phyloP scores from a whole-genome alignment of 306 rosid species.

The Pyrus betulifolia region DNA sequence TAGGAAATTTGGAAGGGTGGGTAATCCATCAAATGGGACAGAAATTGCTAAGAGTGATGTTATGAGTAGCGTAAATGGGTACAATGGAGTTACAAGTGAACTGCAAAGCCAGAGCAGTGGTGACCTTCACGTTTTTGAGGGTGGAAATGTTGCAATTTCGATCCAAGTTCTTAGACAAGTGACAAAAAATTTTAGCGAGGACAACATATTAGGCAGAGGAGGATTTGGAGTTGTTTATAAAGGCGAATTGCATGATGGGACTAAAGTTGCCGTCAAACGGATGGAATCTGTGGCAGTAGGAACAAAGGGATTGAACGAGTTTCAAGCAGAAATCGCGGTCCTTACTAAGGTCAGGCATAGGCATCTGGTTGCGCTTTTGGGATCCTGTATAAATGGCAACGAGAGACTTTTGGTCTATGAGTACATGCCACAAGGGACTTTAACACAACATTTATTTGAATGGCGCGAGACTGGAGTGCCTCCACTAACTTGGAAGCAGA shows the following conservation, averaged over 20 bases:
- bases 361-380: conserved; percentile 83
- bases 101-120: conserved; percentile 72
- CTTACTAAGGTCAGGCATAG: conserved; percentile 82
- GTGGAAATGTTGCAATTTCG: conserved; percentile 65
- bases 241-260: conserved; percentile 80
- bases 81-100: conserved; percentile 56
- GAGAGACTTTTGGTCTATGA: conserved; percentile 88
- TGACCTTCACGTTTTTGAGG: conserved; percentile 55
- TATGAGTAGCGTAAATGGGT: conserved; percentile 46
- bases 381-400: conserved; percentile 73
- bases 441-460: conserved; percentile 73
- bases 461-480: conserved; percentile 45
- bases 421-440: conserved; percentile 83
- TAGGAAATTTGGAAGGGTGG: conserved; percentile 52
- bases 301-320: conserved; percentile 74
- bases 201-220: conserved; percentile 75
- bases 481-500: conserved; percentile 80
- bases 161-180: conserved; percentile 68
- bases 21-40: conserved; percentile 44
- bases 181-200: conserved; percentile 64
- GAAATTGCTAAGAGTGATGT: conserved; percentile 42
- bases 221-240: conserved; percentile 90
- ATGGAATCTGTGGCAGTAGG: conserved; percentile 69
- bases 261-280: conserved; percentile 83
- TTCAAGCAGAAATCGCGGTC: conserved; percentile 80